Conservation (phyloP, 2,329 filamentous ascomycete species). For the Aspergillus sp. region DNA sequence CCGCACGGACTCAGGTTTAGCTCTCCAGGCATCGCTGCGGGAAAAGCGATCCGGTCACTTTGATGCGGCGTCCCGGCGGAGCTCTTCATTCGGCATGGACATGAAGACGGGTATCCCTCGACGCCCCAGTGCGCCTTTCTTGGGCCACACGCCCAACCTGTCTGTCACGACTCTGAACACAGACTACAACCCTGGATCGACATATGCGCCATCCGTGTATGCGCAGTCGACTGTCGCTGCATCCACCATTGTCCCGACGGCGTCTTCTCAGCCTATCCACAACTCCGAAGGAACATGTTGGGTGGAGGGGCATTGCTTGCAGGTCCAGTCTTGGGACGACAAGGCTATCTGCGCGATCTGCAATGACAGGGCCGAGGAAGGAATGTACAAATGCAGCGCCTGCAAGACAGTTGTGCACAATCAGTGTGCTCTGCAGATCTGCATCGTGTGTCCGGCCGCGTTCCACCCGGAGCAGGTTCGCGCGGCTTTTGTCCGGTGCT, state of each 20-base stretch:
- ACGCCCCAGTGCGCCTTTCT: slow-evolving; percentile 64
- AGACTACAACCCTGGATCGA: slow-evolving; percentile 33
- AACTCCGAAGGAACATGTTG: slow-evolving; percentile 39
- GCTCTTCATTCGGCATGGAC: slow-evolving; percentile 85
- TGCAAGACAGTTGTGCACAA: slow-evolving; percentile 50
- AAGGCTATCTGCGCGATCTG: slow-evolving; percentile 42
- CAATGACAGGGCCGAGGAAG: slow-evolving; percentile 54
- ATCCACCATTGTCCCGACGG: slow-evolving; percentile 45
- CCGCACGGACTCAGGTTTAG: slow-evolving; percentile 84
- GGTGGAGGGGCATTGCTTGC: slow-evolving; percentile 45
- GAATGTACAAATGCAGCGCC: slow-evolving; percentile 42
- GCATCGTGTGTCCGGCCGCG: slow-evolving; percentile 59
- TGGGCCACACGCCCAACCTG: slow-evolving; percentile 50
- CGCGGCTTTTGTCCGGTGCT: slow-evolving; percentile 62
- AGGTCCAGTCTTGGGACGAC: slow-evolving; percentile 39
- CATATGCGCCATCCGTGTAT: slow-evolving; percentile 45
- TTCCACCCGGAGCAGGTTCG: slow-evolving; percentile 62
- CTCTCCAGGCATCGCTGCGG: slow-evolving; percentile 73
- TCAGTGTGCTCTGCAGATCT: slow-evolving; percentile 54
- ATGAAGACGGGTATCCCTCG: slow-evolving; percentile 51
- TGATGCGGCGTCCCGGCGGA: slow-evolving; percentile 70
- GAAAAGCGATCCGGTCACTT: slow-evolving; percentile 96
- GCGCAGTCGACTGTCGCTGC: slow-evolving; percentile 46
- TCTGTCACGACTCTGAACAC: slow-evolving; percentile 41
- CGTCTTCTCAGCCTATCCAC: slow-evolving; percentile 30